Base-by-base conservation (phyloP, 768 basidiomycete species). In the Candolleomyces aberdarensis region DNA sequence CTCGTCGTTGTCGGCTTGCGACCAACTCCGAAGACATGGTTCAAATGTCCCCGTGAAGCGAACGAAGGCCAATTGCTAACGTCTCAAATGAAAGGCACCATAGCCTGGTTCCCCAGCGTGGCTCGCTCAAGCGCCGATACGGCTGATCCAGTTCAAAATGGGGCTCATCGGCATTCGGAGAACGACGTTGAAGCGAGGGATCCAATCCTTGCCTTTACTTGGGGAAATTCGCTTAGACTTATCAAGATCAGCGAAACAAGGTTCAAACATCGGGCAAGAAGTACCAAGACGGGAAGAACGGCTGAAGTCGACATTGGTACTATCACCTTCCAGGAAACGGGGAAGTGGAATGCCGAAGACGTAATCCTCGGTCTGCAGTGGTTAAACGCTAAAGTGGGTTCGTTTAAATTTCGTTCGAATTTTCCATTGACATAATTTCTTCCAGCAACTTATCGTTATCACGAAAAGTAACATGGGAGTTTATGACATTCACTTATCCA, bases 21-120 rank as follows among this genome's bases (percentile, higher is more conserved):
- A 66, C 97, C 97, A 3, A 83, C 85, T 0, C 92, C 97, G 8
- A 87, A 91, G 69, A 99, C 96, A 0, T 98, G 95, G 94, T 89
- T 91, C 68, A 88, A 92, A 68, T 83, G 79, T 57, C 77, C 85
- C 61, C 85, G 91, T 10, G 78, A 80, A 13, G 67, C 76, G 9
- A 77, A 80, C 26, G 83, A 83, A 58, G 78, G 78, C 9, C 75
- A 73, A 3, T 65, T 69, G n/a, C 70, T 73, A 60, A 77, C 75
- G 64, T 73, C 76, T 15, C 76, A 68, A 56, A 83, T 79, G 17
- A 83, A 80, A 60, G 94, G 92, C 0, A 75, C 84, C 11, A 66
- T 96, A 54, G 87, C 89, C 0, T 96, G 94, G 94, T 93, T 86
- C 68, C 92, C 94, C 4, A 89, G 88, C 66, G 76, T 85, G 13